Conservation (phyloP, 495 filamentous ascomycete species). For the Echria macrotheca region DNA sequence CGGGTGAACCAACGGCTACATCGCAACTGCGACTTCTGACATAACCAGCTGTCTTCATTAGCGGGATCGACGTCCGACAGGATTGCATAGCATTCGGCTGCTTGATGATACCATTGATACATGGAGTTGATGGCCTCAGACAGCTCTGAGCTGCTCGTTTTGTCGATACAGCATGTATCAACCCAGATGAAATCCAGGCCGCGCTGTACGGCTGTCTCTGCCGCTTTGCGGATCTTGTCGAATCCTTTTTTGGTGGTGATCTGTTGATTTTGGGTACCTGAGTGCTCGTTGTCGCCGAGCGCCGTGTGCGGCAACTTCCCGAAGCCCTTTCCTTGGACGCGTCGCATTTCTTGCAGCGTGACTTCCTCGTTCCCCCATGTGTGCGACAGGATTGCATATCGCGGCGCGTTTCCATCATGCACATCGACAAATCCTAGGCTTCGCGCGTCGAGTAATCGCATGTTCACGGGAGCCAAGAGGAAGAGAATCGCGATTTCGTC, state of each 20-base stretch:
- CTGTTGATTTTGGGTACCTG: not conserved
- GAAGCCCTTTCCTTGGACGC: not conserved
- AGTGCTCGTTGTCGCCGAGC: no score
- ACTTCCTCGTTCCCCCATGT: constrained; percentile 4
- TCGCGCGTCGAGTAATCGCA: not conserved
- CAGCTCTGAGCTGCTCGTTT: constrained; percentile 2
- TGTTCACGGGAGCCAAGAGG: not conserved
- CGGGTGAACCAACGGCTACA: not conserved
- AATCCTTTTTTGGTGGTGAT: not conserved
- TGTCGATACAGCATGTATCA: constrained; percentile 5
- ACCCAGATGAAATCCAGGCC: constrained; percentile 1
- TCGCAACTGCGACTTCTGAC: not conserved
- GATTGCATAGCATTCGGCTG: not conserved
- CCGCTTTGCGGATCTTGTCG: constrained; percentile 1
- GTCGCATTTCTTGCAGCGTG: constrained; percentile 3
- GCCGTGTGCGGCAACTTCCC: constrained; percentile 1
- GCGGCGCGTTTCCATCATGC: constrained; percentile 19
- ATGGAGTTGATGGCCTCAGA: constrained; percentile 6
- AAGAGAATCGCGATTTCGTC: no score
- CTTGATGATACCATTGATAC: not conserved
- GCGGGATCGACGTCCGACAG: not conserved
- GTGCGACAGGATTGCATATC: constrained; percentile 3
- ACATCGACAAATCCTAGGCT: constrained; percentile 36
- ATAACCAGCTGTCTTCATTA: not conserved
- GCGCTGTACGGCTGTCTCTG: not conserved